Base-by-base conservation (phyloP, 257 asterid genomes). In the Fraxinus quadrangulata region DNA sequence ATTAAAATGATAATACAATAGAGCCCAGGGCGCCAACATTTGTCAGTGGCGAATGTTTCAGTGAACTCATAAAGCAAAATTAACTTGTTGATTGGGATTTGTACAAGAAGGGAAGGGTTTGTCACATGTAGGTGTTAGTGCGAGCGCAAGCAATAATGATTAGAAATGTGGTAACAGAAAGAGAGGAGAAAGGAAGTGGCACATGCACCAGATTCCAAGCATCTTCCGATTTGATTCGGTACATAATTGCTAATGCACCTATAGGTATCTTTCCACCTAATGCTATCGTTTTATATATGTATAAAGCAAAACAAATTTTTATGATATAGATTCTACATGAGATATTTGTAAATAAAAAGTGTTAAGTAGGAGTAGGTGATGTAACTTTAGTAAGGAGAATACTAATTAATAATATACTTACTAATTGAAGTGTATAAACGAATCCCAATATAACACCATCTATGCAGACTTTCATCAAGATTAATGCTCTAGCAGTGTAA, bases 81-180 rank as follows among this genome's bases (percentile, higher is more conserved):
- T 7, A 59, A 59, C n/a, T 51, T 51, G 17, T 59, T n/a, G 31
- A 61, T 23, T 10, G 31, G 49, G 49, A 11, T 78, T 78, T 71
- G 87, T 67, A 4, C 10, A 3, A 16, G 21, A 51, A 14, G 70
- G 28, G 83, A 45, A 45, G 72, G 66, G 74, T 30, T 81, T 75
- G 81, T 79, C 74, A 77, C 78, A 70, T 71, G 81, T 54, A 37
- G 71, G 45, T n/a, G 71, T 65, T 65, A 5, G 72, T 63, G 79
- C 79, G 79, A 24, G 85, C 54, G 81, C 74, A 79, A 71, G 83
- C 74, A 79, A 78, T 76, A 78, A 78, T 81, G 81, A 81, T 81
- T 78, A 75, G 75, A 73, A 63, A 81, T 75, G 34, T 63, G 73
- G 81, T n/a, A 70, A 76, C 28, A 76, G 74, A 80, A 42, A 77